phyloP scores from a whole-genome alignment of 768 basidiomycete species.

The Boletus reticulatus region DNA sequence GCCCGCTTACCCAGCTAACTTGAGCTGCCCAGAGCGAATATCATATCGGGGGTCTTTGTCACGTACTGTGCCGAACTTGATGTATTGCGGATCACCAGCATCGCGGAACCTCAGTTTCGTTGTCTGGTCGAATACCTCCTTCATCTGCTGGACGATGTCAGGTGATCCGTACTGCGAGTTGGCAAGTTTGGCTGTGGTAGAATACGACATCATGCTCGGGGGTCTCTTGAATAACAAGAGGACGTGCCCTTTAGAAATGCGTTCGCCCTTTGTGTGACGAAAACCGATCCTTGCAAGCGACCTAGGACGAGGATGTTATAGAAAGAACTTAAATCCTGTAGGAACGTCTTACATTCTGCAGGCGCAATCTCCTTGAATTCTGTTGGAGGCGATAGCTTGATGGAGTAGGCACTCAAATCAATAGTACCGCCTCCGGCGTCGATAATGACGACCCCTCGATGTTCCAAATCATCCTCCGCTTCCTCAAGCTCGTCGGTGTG shows the following conservation, averaged over 20 bases:
- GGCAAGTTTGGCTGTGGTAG: slow-evolving; percentile 20
- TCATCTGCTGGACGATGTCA: slow-evolving; percentile 30
- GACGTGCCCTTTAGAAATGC: slow-evolving; percentile 3
- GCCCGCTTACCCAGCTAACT: slow-evolving; percentile 34
- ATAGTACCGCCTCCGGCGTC: slow-evolving; percentile 17
- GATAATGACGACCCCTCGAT: slow-evolving; percentile 39
- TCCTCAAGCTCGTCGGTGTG: background rate
- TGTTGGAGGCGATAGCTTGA: slow-evolving; percentile 17
- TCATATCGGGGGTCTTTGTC: slow-evolving; percentile 31
- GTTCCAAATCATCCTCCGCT: background rate
- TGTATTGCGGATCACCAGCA: slow-evolving; percentile 33
- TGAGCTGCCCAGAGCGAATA: slow-evolving; percentile 37
- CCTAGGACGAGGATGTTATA: slow-evolving; percentile 20
- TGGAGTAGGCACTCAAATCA: slow-evolving; percentile 38
- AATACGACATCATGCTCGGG: background rate
- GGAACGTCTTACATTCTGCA: slow-evolving; percentile 24
- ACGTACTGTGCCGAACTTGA: slow-evolving; percentile 35
- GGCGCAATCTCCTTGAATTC: slow-evolving; percentile 35
- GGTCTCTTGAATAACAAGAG: no score
- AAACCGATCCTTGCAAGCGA: slow-evolving; percentile 37
- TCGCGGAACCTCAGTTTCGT: slow-evolving; percentile 40
- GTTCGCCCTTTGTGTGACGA: slow-evolving; percentile 31
- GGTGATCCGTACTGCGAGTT: slow-evolving; percentile 23
- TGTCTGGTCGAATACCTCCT: slow-evolving; percentile 30
- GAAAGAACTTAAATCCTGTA: background rate